Base-by-base conservation (phyloP, 2,329 filamentous ascomycete species). In the Colletotrichum horii region DNA sequence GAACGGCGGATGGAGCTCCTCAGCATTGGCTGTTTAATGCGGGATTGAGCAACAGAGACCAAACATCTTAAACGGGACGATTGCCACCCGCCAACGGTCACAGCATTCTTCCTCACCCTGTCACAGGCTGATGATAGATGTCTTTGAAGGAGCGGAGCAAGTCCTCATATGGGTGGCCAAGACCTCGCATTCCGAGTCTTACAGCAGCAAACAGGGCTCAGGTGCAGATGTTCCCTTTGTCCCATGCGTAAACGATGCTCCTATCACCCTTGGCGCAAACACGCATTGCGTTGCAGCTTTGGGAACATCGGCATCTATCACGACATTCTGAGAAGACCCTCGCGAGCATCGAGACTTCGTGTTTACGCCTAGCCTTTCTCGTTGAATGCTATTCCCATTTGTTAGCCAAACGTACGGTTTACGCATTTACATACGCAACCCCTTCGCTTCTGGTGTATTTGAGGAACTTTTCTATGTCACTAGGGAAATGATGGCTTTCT, bases 151-250 rank as follows among this genome's bases (percentile, higher is more conserved):
- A 4, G 48, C 72, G 72, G 72, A 34, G 68, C 15, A 67, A n/a
- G 36, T 62, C 65, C 69, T 67, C 70, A 8, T 72, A 67, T 38
- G 30, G 70, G 62, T 15, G 8, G 62, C 38, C 56, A 48, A 58
- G 69, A 24, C 6, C 58, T 26, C 9, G n/a, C 30, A 62, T 22
- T 32, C 24, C 26, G 24, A 64, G 15, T 22, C 14, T 19, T 61
- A 36, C 38, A 66, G 62, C 38, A 66, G 56, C 19, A 14, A 15
- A 55, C 61, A 62, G 38, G 43, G 16, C 24, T 38, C 60, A 64
- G 11, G 67, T 66, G 43, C 67, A 34, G 64, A 52, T 26, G 34
- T 34, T 1, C 3, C 22, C 24, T 38, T 5, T 4, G 62, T 43
- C 15, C 36, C 26, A 43, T 22, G 62, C 24, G 32, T 8, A 3